Base-by-base conservation (phyloP, 495 filamentous ascomycete species). In the Extremus antarcticus region DNA sequence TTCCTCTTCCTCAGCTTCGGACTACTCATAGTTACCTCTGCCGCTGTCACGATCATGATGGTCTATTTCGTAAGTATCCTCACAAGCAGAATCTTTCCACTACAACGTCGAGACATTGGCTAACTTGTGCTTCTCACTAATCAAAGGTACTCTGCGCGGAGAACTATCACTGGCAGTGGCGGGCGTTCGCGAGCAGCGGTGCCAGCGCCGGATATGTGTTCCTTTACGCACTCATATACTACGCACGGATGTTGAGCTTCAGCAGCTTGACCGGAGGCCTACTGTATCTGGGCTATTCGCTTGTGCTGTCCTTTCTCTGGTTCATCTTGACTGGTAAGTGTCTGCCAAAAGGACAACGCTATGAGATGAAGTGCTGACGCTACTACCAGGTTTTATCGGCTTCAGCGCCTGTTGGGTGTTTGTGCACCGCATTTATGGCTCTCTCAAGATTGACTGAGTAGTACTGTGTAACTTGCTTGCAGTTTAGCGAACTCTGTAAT, bases 161-260 rank as follows among this genome's bases (percentile, higher is more conserved):
- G 74, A 91, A 98, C 72, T 98, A 97, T 67, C 87, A 94, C 65
- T 98, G 92, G 92, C 92, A 96, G 65, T 98, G 92, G 92, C 80
- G 92, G 41, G 81, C 87, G 13, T 98, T 98, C 74, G 74, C 83
- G 32, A 88, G 86, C 0, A 89, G 90, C 0, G 92, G 92, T 32
- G 87, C 86, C 63, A 90, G 85, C 39, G 90, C 89, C 1, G 77
- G 76, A 29, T 98, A 96, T 65, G 88, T 98, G 52, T 96, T 96
- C 67, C 67, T 84, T 8, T 89, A 94, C 62, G 87, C 88, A 1
- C 65, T 97, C 52, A 72, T 95, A 50, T 96, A 95, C 71, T 90
- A 91, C 83, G 73, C 86, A 11, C 87, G 82, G 61, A 84, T 88
- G 65, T 72, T 97, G 41, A 88, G 83, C 60, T 82, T 98, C 56